Base-by-base conservation (phyloP, 768 basidiomycete species). In the Leccinum uliginosum region DNA sequence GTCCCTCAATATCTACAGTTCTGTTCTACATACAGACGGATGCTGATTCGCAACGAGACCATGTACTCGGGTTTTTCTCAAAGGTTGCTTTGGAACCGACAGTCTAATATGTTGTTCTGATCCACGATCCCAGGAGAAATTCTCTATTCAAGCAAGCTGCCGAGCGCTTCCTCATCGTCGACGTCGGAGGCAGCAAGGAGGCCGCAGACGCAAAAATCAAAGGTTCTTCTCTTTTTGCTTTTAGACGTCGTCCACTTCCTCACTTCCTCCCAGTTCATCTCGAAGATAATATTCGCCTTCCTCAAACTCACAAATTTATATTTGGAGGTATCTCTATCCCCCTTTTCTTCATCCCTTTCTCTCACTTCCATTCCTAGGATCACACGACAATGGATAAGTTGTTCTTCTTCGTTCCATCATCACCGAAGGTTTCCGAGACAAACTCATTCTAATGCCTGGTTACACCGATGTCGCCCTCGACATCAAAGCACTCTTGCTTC, bases 1-100 rank as follows among this genome's bases (percentile, higher is more conserved):
- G 3, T n/a, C n/a, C 6, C 53, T 56, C 17, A 54, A 24, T 6
- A 15, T 49, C 8, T 57, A 48, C 32, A 65, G 91, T 98, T 72
- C 71, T 91, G 40, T 99, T 96, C 73, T 99, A 98, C 69, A 83
- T 98, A 59, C 71, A 96, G 32, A 97, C 94, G 9, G 93, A 96
- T 58, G 87, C 86, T 1, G 84, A 84, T 57, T 84, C 88, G 3
- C 82, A 83, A 66, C 76, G 83, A 40, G 92, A 98, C 64, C 88
- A 89, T 64, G 87, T 92, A 45, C 77, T 97, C 14, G 83, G 83
- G 0, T 86, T 83, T 66, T 86, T 85, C 68, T 86, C 84, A 30
- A 85, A 86, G 75, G 84, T 80, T 55, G 24, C 63, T 58, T 32
- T 34, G 10, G 8, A 12, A 21, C 24, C 7, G 21, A n/a, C 17